Base-by-base conservation (phyloP, 331 rosid species). In the Saraca asoca region DNA sequence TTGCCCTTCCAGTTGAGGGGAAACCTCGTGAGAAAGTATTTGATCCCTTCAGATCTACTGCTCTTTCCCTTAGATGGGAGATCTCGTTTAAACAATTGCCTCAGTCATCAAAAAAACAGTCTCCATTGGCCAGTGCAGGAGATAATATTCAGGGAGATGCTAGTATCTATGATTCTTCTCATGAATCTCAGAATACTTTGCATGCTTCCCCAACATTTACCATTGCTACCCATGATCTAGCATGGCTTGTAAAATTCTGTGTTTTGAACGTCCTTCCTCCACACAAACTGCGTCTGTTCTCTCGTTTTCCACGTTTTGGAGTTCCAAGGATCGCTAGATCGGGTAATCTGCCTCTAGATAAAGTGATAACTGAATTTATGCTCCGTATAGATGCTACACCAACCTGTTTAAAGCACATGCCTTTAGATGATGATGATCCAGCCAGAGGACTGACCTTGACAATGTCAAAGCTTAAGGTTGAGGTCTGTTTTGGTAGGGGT, bases 331-430 rank as follows among this genome's bases (percentile, higher is more conserved):
- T 63, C 66, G 38, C 79, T 48, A 88, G 99, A 79, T 95, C 99
- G 35, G 97, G 99, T 73, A 95, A 95, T 79, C 86, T 95, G 74
- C 76, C 99, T 42, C 64, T 95, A 46, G 99, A 95, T 84, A 95
- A 83, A 82, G 99, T 95, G 57, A 95, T 95, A 95, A 95, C 99
- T 18, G 99, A 95, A 77, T 88, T 95, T 77, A 88, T 95, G 97
- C 81, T 95, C 68, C 91, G 97, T 15, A 49, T 90, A 56, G 97
- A 95, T 82, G 82, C 89, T 58, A 81, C 95, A 19, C 97, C 95
- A 48, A 63, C 89, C 20, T 81, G 88, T 78, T 75, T 95, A 73
- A 95, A 84, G 76, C 84, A 95, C 63, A 82, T 90, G 84, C 99
- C 96, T 46, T 71, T 95, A 78, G 91, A 95, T 81, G 89, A 91